Evolutionary conservation across 148 eudicot genomes (phyloP).

Genomic region (Polygonum maritimum): DNA sequence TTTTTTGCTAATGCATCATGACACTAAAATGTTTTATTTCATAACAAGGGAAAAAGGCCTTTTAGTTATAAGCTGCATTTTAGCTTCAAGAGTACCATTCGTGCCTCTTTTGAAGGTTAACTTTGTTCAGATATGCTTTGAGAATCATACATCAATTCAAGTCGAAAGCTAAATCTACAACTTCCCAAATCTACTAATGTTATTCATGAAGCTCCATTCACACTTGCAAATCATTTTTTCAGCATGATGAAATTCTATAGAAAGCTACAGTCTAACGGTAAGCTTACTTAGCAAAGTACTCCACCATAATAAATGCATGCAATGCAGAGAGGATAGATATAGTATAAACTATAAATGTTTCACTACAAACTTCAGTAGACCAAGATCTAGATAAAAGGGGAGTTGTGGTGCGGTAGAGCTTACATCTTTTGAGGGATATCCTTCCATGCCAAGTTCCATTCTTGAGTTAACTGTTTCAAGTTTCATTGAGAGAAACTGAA

Average conservation of each 20-base stretch:
- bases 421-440: slow-evolving; percentile 46
- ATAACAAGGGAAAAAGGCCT: neutral
- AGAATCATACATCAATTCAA: neutral
- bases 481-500: slow-evolving; percentile 68
- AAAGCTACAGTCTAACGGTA: neutral
- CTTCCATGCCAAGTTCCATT: slow-evolving; percentile 32
- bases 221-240: neutral
- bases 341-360: neutral
- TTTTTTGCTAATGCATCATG: no score
- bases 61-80: neutral
- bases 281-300: neutral
- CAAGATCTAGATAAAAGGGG: neutral
- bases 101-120: neutral
- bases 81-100: neutral
- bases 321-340: neutral
- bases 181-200: neutral
- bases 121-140: neutral
- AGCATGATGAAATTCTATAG: neutral
- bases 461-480: slow-evolving; percentile 58
- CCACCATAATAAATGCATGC: neutral
- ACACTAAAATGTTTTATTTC: neutral
- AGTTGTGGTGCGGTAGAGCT: slow-evolving; percentile 12
- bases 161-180: neutral
- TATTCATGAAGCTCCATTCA: neutral
- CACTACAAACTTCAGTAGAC: neutral